A percentile compares a stretch with the other conserved stretches of the same genome.
Conservation (phyloP, 2,329 filamentous ascomycete genomes). For the Alternaria conjuncta region DNA sequence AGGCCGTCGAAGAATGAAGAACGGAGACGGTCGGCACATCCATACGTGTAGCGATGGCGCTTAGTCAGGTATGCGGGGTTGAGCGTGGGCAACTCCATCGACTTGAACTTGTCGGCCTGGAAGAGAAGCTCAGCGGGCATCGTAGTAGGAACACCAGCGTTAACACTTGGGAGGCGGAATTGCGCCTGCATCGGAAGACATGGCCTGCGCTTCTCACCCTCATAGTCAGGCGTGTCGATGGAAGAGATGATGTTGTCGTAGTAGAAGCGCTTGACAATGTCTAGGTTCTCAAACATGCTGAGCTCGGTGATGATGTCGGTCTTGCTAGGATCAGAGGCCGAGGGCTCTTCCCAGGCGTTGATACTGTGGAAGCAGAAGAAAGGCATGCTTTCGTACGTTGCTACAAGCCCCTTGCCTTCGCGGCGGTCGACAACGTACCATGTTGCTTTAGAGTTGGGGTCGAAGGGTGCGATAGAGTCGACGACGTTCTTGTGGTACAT, state of each 20-base stretch:
- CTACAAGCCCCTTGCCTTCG: conserved; percentile 68
- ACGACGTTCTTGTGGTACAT: conserved; percentile 71
- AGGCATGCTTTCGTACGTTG: conserved; percentile 69
- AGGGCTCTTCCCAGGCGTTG: conserved; percentile 74
- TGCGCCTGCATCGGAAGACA: conserved; percentile 38
- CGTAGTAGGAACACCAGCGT: conserved; percentile 39
- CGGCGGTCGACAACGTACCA: conserved; percentile 80
- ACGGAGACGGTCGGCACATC: conserved; percentile 61
- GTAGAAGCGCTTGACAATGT: conserved; percentile 72
- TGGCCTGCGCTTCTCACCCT: conserved; percentile 32
- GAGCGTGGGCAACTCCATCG: conserved; percentile 68
- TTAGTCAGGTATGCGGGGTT: conserved; percentile 63
- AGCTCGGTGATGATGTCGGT: conserved; percentile 70
- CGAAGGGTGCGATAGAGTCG: conserved; percentile 70
- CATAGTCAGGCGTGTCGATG: conserved; percentile 15
- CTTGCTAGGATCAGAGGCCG: conserved; percentile 40
- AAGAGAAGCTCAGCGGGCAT: conserved; percentile 17
- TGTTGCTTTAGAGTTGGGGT: conserved; percentile 61
- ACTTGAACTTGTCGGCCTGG: conserved; percentile 53
- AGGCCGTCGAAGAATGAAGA: conserved; percentile 68
- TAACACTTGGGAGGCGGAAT: conserved; percentile 36
- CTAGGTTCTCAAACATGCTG: conserved; percentile 66
- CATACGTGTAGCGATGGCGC: conserved; percentile 67
- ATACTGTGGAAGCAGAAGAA: conserved; percentile 82
- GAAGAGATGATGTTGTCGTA: conserved; percentile 54